These are phyloP conservation scores for Kurtzmaniella natalensis DNA, from an alignment of 1,139 yeast genomes.

Conservation along the genomic window DNA sequence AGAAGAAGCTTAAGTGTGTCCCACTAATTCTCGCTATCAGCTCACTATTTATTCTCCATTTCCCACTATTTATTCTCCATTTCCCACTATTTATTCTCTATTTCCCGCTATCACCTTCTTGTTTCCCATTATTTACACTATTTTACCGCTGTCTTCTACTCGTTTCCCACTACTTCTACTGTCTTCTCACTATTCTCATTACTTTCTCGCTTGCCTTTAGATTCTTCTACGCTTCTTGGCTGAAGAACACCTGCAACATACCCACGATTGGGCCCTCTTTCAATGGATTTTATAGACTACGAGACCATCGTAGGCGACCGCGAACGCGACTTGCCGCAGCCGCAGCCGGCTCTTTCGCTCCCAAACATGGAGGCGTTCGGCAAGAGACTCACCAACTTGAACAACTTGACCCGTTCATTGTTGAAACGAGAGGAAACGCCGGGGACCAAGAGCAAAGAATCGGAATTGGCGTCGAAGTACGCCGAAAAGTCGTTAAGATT, in stretches of 20 bases:
- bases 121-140: too few relatives aligned
- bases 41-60: neutral
- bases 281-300: slow-evolving; percentile 44
- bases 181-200: neutral
- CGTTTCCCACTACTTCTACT: neutral
- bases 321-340: slow-evolving; percentile 32
- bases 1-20: too few relatives aligned
- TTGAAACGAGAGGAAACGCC: slow-evolving; percentile 15
- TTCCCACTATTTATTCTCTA: too few relatives aligned
- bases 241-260: neutral
- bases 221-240: neutral
- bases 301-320: slow-evolving; percentile 25
- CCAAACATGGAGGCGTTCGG: slow-evolving; percentile 40
- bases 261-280: neutral
- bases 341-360: slow-evolving; percentile 44
- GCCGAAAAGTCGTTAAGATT: slow-evolving; percentile 30
- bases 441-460: slow-evolving; percentile 9
- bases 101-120: too few relatives aligned
- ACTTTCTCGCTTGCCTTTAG: neutral
- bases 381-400: slow-evolving; percentile 31
- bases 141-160: too few relatives aligned
- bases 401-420: slow-evolving; percentile 27
- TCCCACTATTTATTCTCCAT: neutral
- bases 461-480: slow-evolving; percentile 32
- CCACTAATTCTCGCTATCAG: neutral